Evolutionary conservation across 208 protist species (phyloP).

Genomic region (Sergeia podlipaevii): DNA sequence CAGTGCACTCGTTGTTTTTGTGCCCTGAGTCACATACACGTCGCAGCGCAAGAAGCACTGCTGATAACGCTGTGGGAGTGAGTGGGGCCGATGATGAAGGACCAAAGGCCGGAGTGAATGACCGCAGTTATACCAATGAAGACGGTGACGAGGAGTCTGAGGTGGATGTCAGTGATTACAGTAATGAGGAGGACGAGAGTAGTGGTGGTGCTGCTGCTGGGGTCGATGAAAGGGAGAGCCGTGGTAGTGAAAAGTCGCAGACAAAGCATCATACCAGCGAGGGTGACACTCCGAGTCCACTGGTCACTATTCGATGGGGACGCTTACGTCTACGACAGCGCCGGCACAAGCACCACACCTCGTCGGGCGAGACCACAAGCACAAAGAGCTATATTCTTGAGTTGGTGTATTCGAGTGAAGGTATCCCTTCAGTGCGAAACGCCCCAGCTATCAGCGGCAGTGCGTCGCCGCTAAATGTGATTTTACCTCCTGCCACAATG

Average conservation of each 20-base stretch:
- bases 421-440: slow-evolving; percentile 24
- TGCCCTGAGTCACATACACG: no score
- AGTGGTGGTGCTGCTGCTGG: no score
- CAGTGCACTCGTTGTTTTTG: neutral
- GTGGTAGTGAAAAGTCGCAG: neutral
- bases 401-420: slow-evolving; percentile 64
- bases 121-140: no score
- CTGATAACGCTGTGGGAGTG: neutral
- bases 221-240: neutral
- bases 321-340: no score
- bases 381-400: slow-evolving; percentile 71
- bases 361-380: neutral
- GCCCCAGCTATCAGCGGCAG: slow-evolving; percentile 18
- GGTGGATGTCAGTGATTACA: no score
- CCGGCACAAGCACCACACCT: neutral
- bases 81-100: neutral
- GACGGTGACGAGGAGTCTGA: no score
- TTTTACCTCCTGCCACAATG: no score
- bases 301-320: no score
- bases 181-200: neutral
- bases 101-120: neutral
- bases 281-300: no score
- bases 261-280: neutral
- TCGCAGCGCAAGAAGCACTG: no score
- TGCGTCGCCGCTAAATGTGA: slow-evolving; percentile 8